phyloP scores from a whole-genome alignment of 352 stramenopile species.

The Phytopythium sindhum region DNA sequence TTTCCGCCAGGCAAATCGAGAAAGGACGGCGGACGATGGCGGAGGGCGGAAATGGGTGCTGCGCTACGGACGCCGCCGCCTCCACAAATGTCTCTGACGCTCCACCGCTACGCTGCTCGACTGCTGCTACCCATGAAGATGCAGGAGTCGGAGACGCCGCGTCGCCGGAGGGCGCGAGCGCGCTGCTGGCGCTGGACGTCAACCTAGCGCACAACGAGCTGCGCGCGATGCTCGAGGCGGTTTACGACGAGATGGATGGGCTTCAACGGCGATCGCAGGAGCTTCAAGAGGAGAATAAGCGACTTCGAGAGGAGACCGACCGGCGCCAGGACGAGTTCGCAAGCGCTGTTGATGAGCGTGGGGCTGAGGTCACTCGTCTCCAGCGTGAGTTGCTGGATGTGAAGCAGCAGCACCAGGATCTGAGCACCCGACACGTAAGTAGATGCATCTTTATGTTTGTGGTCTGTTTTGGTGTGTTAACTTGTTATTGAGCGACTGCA shows the following conservation, averaged over 20 bases:
- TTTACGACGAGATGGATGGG: constrained; percentile 16
- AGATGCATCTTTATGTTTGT: not conserved
- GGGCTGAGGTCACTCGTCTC: not conserved
- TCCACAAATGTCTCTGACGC: not conserved
- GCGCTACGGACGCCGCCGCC: not conserved
- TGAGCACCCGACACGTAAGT: not conserved
- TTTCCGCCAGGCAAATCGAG: not conserved
- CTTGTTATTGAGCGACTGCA: not conserved
- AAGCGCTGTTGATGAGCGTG: constrained; percentile 8
- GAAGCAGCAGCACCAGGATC: not conserved
- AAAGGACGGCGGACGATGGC: not conserved
- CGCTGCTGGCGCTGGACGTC: constrained; percentile 19
- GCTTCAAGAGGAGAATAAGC: constrained; percentile 5
- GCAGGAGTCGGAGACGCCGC: not conserved
- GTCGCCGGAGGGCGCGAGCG: not conserved
- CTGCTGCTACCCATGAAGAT: not conserved
- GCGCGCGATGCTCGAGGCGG: constrained; percentile 15
- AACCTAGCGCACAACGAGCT: constrained; percentile 29
- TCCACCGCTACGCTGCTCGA: too few relatives aligned
- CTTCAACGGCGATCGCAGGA: constrained; percentile 1
- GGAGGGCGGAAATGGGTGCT: not conserved
- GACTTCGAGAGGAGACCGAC: not conserved
- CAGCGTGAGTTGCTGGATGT: constrained; percentile 1
- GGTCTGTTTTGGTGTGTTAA: not conserved
- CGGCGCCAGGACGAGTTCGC: constrained; percentile 3